phyloP scores from a whole-genome alignment of 2,329 filamentous ascomycete genomes.

The Fusarium praegraminearum region DNA sequence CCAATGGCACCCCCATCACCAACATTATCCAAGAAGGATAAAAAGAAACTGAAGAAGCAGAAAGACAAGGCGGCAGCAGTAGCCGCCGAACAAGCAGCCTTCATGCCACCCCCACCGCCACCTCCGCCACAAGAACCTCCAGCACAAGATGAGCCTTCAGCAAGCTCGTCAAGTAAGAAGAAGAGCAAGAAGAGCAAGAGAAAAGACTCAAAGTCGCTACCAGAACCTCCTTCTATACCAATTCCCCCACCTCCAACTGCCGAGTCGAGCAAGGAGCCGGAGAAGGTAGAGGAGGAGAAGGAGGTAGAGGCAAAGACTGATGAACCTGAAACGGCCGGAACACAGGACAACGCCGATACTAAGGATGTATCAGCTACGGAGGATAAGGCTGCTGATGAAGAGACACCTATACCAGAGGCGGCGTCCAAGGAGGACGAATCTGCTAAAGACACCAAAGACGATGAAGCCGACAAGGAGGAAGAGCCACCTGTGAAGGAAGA shows the following conservation, averaged over 20 bases:
- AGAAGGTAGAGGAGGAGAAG: conserved; percentile 32
- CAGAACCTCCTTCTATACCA: conserved; percentile 12
- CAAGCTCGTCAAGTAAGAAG: conserved; percentile 27
- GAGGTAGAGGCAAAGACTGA: conserved; percentile 32
- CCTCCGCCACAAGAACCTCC: conserved; percentile 28
- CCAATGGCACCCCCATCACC: conserved; percentile 11
- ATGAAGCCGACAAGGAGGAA: conserved; percentile 27
- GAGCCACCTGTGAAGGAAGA: conserved; percentile 10
- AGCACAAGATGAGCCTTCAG: conserved; percentile 21
- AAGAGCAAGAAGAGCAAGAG: conserved; percentile 47
- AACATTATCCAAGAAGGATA: conserved; percentile 39
- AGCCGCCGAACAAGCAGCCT: conserved; percentile 11
- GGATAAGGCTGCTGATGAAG: conserved; percentile 11
- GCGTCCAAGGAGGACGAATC: conserved; percentile 18
- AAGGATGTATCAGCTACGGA: conserved; percentile 17
- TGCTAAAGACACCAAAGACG: conserved; percentile 7
- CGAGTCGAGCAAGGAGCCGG: conserved; percentile 33
- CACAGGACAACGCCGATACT: conserved; percentile 25
- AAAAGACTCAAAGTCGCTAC: conserved; percentile 19
- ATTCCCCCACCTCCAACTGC: conserved; percentile 10
- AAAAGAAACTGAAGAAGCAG: conserved; percentile 38
- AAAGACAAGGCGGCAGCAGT: conserved; percentile 17
- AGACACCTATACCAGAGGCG: conserved; percentile 13
- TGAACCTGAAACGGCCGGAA: conserved; percentile 20
- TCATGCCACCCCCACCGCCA: conserved; percentile 16